Base-by-base conservation (phyloP, 768 basidiomycete genomes). In the Plicaturopsis crispa region DNA sequence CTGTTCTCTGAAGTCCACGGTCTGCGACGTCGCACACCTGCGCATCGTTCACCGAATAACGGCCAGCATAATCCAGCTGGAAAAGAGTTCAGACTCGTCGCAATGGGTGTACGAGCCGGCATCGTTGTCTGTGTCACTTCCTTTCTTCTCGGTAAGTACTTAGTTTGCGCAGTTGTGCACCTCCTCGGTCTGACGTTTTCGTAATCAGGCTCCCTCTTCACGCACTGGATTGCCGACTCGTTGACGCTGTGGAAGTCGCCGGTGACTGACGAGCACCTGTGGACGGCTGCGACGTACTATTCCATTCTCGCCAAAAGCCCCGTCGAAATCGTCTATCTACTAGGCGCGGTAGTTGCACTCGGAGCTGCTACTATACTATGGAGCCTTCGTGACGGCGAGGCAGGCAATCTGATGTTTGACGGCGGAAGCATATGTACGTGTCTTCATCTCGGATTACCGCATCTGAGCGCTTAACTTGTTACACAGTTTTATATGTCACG, bases 141-240 rank as follows among this genome's bases (percentile, higher is more conserved):
- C 36, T 88, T 89, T 49, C 67, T 91, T 16, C 73, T 91, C 17
- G 87, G 87, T 84, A 40, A 30, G 67, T 59, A 24, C 35, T 33
- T 14, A 6, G 43, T 31, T 40, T 45, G 18, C 28, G 17, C 18
- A 17, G 24, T 23, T 36, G 41, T 32, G 35, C 5, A 16, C 21
- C 33, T 44, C 24, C 14, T 22, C 14, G 13, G 13, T 7, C 24
- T 16, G 38, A 46, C 38, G 19, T 38, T 33, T 16, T 19, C 31
- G 33, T 33, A 21, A 30, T 11, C 56, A 89, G 87, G 88, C 36
- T 65, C 82, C 33, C 68, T 91, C 4, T 88, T 88, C 55, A 89
- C 86, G 24, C 83, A 91, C 54, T 91, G 88, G 88, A 89, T 87
- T 45, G 88, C 88, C n/a, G 88, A 91, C 67, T 89, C 86, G 1